Evolutionary conservation across 2,329 filamentous ascomycete species (phyloP), one percentile per base, ranked within the genome.

Genomic region (Phialocephala subalpina): DNA sequence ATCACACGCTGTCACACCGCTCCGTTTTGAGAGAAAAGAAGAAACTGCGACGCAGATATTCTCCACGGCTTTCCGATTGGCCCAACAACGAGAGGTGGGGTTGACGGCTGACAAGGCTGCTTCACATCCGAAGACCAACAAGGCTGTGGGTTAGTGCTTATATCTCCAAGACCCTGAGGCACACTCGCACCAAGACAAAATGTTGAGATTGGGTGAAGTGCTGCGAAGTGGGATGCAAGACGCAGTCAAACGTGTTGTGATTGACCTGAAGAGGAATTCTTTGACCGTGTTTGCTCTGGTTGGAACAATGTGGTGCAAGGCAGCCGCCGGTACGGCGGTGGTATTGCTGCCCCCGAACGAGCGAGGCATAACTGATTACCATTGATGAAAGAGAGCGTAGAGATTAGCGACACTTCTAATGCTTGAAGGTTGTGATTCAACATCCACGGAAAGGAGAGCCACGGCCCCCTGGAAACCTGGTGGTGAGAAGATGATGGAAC

Each of bases 101-200:
- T 33, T 29, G 25, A 53, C 49, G 7, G 8, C 45, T 53, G 49
- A 57, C 55, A 57, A 57, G 33, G 55, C 55, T 57, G 33, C 33
- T 40, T 40, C 45, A 9, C 42, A 33, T n/a, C 36, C 57, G 38
- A 45, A 29, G 18, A 14, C 58, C 22, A 42, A 52, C 58, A 42
- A 60, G 58, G 58, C 58, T 60, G 58, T 29, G 25, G 22, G 8
- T 57, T 38, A 38, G 55, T 57, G 55, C 55, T 57, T 57, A 57
- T 55, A n/a, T n/a, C 5, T 53, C 22, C 18, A 5, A n/a, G 9
- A 45, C 14, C 45, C 14, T 22, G 20, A 22, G 36, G 45, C 12
- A 42, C 4, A 14, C 38, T 16, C 38, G 12, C 12, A 42, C 14
- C 9, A 14, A 49, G n/a, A n/a, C n/a, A 22, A 11, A 22, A n/a